Evolutionary conservation across 2,329 filamentous ascomycete genomes (phyloP).

Genomic region (Trichophyton equinum): DNA sequence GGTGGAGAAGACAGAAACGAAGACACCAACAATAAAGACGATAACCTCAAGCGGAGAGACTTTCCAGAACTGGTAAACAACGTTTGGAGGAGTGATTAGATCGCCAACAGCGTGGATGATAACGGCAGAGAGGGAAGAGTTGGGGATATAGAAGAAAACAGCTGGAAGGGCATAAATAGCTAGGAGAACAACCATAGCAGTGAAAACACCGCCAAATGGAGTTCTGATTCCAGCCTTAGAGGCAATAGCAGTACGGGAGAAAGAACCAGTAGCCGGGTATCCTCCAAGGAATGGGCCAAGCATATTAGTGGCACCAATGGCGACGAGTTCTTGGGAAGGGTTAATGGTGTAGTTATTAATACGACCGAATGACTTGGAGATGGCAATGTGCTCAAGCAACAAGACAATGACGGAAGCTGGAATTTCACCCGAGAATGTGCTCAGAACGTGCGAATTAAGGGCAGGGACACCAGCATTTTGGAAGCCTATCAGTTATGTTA

Average conservation of each 20-base stretch:
- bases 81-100: conserved; percentile 80
- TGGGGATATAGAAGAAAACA: conserved; percentile 90
- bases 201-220: conserved; percentile 80
- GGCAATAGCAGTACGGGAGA: conserved; percentile 92
- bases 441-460: conserved; percentile 54
- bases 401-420: conserved; percentile 87
- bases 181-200: conserved; percentile 69
- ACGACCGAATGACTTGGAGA: conserved; percentile 90
- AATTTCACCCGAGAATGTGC: conserved; percentile 56
- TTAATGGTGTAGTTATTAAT: conserved; percentile 95
- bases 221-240: conserved; percentile 92
- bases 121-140: conserved; percentile 65
- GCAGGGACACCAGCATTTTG: conserved; percentile 61
- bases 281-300: conserved; percentile 83
- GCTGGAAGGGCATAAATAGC: conserved; percentile 80
- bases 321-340: conserved; percentile 89
- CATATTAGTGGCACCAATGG: conserved; percentile 81
- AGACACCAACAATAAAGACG: conserved; percentile 85
- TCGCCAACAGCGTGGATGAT: conserved; percentile 95
- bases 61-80: conserved; percentile 88
- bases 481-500: conserved; percentile 46
- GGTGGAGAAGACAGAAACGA: conserved; percentile 74
- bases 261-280: conserved; percentile 88
- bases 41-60: conserved; percentile 81
- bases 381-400: conserved; percentile 91